A percentile compares a stretch with the other conserved stretches of the same genome.
These are phyloP conservation scores for Leucogyrophana mollusca DNA, from an alignment of 768 basidiomycete species.

Conservation along the genomic window DNA sequence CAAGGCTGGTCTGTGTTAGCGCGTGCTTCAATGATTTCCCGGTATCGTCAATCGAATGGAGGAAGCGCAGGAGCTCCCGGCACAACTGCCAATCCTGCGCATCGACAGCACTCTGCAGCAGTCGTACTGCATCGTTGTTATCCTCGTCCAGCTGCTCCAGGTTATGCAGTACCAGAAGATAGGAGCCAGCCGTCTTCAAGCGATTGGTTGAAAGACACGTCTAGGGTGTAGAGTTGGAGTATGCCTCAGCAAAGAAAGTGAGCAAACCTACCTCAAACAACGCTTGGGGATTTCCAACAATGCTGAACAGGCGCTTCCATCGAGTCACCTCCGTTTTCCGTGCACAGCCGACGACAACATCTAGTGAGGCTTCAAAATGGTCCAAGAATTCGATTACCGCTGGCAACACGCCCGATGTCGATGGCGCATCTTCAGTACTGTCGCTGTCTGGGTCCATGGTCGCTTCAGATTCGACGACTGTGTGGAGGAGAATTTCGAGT, in stretches of 20 bases:
- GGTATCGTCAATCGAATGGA: slow-evolving; percentile 89
- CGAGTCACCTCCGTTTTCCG: slow-evolving; percentile 92
- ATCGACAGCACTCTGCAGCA: slow-evolving; percentile 74
- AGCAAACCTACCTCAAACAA: slow-evolving; percentile 80
- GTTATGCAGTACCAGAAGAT: slow-evolving; percentile 90
- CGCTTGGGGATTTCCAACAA: slow-evolving; percentile 86
- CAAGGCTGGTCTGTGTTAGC: slow-evolving; percentile 49
- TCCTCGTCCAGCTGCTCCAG: slow-evolving; percentile 84
- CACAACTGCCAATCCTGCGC: slow-evolving; percentile 88
- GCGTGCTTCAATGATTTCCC: slow-evolving; percentile 69
- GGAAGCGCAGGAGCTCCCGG: slow-evolving; percentile 87
- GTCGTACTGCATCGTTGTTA: slow-evolving; percentile 74
- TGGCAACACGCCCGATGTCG: slow-evolving; percentile 44
- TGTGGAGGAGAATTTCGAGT: slow-evolving; percentile 91
- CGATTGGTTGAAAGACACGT: slow-evolving; percentile 69
- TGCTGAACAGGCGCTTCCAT: slow-evolving; percentile 86
- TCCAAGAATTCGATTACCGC: slow-evolving; percentile 88
- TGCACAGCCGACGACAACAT: slow-evolving; percentile 94
- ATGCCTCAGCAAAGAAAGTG: background rate
- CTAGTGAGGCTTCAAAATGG: slow-evolving; percentile 86
- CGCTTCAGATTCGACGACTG: slow-evolving; percentile 85
- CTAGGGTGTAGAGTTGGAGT: slow-evolving; percentile 36
- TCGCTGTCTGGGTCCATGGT: slow-evolving; percentile 30
- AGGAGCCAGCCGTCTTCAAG: slow-evolving; percentile 87
- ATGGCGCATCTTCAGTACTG: slow-evolving; percentile 15